Evolutionary conservation across 169 alveolate genomes (phyloP), one percentile per base, ranked within the genome.

Genomic region (Fabrea salina): DNA sequence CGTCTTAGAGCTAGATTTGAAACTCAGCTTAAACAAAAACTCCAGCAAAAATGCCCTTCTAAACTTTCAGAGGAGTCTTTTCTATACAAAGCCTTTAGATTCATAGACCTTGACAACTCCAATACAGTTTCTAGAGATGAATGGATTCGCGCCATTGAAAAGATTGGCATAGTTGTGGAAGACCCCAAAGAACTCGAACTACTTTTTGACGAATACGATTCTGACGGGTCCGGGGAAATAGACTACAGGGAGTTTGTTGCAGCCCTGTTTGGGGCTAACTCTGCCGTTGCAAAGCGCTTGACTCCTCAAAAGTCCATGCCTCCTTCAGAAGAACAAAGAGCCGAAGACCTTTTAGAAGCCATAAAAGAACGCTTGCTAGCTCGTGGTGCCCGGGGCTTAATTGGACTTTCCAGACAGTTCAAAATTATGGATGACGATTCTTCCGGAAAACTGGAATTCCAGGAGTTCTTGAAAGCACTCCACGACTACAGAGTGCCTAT

Each of bases 141-240:
- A 57, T 91, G 89, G 78, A 57, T 84, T 44, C 87, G 85, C 51
- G 88, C 92, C 19, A 82, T 87, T 44, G 91, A 85, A 67, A 91
- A 91, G 86, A 84, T 91, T 68, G 95, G 95, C 0, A 50, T 72
- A 11, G 72, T 72, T 16, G 70, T 72, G 11, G 54, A 47, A 6
- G 43, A 25, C n/a, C 8, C 33, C n/a, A 13, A 33, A 79, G 89
- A 84, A 49, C 76, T 84, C 32, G 79, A 86, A 19, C 83, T 80
- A 19, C 79, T 88, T n/a, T 88, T 88, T 79, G 33, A 59, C 27
- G 22, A 16, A 8, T 88, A 84, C 75, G 90, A 88, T 44, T 54
- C 77, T 25, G 86, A 82, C 57, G 66, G 83, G 57, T 53, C 76
- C 81, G 75, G 93, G 82, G 30, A 44, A 22, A 70, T 70, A 27